Base-by-base conservation (phyloP, 1,284 basidiomycete genomes). In the Leucoagaricus sp. region DNA sequence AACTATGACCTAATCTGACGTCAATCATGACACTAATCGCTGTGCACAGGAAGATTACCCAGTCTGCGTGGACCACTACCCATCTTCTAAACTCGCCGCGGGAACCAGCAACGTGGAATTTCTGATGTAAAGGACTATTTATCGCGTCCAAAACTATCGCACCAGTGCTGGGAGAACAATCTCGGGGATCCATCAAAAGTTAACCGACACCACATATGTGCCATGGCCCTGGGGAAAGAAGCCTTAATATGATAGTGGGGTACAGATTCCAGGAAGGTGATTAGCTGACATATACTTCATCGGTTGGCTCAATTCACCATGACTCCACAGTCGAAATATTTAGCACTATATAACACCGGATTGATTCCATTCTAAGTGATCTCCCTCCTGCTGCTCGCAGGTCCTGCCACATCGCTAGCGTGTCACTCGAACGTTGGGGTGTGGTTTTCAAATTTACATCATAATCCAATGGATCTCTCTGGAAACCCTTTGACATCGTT, bases 1-100 rank as follows among this genome's bases (percentile, higher is more conserved):
- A 50, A 28, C 7, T 12, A 41, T 50, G 49, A 50, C 26, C 17
- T 50, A 4, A 50, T 8, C 29, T 50, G 49, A 50, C 49, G 49
- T 50, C 49, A 50, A 21, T 28, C 36, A 28, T 50, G 49, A 50
- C 47, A 13, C 21, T 41, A 1, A 9, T 15, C 26, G 13, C 29
- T 33, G 31, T 9, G 19, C n/a, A 9, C 15, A 9, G 31, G 12
- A 7, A 21, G 46, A n/a, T n/a, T n/a, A n/a, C n/a, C n/a, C 10
- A 17, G 1, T 31, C 17, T 31, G 25, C 28, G 36, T 9, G 36
- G 15, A n/a, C n/a, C n/a, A n/a, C 4, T 38, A 4, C 17, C 36
- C 8, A 38, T 10, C 15, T 38, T 38, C 17, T 38, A n/a, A 13
- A 33, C 31, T 33, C 13, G 31, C 31, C 31, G n/a, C n/a, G n/a